phyloP scores from a whole-genome alignment of 129 eudicot species.

The Flaveria robusta region DNA sequence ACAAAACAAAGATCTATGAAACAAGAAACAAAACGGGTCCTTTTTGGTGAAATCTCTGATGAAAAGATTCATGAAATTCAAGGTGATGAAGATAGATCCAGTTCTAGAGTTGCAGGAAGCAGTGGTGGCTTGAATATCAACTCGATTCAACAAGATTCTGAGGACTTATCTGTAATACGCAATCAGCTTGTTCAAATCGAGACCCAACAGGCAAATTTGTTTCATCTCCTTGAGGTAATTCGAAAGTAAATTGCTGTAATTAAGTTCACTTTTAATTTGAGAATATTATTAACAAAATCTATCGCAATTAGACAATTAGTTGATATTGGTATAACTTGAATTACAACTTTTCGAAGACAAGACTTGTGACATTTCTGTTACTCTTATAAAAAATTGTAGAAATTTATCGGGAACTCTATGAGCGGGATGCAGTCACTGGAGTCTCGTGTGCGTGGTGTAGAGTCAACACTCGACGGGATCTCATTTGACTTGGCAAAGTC shows the following conservation, averaged over 20 bases:
- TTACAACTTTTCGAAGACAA: neutral
- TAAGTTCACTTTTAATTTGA: neutral
- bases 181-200: slow-evolving; percentile 86
- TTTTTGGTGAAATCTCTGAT: slow-evolving; percentile 49
- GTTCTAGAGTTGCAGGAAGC: slow-evolving; percentile 43
- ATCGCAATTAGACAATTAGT: too few species aligned
- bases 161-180: slow-evolving; percentile 74
- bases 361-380: slow-evolving; percentile 10
- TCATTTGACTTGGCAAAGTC: slow-evolving; percentile 74
- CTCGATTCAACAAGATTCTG: slow-evolving; percentile 52
- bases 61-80: slow-evolving; percentile 39
- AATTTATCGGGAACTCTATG: slow-evolving; percentile 78
- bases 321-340: too few species aligned
- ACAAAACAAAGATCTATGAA: slow-evolving; percentile 18
- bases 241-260: neutral
- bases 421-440: slow-evolving; percentile 71
- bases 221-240: slow-evolving; percentile 80
- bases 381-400: too few species aligned
- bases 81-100: slow-evolving; percentile 42
- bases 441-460: slow-evolving; percentile 79
- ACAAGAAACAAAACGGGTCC: slow-evolving; percentile 48
- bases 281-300: neutral
- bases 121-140: slow-evolving; percentile 32
- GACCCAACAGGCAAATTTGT: slow-evolving; percentile 72
- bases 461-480: slow-evolving; percentile 70